Evolutionary conservation across 1,139 yeast genomes (phyloP).

Genomic region (Scheffersomyces insectosa): DNA sequence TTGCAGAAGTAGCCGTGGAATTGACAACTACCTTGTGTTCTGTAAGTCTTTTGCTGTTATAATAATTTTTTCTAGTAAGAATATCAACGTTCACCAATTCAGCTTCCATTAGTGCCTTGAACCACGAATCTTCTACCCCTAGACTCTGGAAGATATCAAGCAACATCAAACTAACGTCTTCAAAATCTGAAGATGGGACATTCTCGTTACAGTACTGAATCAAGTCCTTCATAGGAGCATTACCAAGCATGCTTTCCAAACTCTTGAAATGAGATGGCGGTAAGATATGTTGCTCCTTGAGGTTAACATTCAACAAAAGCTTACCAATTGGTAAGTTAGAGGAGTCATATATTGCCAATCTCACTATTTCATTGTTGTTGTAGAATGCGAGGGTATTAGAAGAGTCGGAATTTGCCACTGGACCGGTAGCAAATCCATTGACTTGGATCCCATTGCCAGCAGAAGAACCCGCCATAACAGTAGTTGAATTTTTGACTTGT

Average conservation of each 20-base stretch:
- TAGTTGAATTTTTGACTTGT: conserved; percentile 34
- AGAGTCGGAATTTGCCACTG: conserved; percentile 8
- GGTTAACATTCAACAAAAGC: conserved; percentile 53
- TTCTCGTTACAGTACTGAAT: conserved; percentile 47
- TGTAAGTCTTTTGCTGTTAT: conserved; percentile 22
- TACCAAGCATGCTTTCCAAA: conserved; percentile 58
- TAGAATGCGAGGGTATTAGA: conserved; percentile 11
- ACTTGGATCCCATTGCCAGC: conserved; percentile 27
- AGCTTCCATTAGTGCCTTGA: conserved; percentile 61
- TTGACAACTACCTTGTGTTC: conserved; percentile 4
- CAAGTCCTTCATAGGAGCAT: conserved; percentile 52
- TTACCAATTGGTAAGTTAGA: conserved; percentile 56
- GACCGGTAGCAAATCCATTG: conserved; percentile 12
- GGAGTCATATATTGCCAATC: conserved; percentile 43
- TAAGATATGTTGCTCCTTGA: conserved; percentile 59
- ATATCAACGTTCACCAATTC: conserved; percentile 57
- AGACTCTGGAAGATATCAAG: conserved; percentile 68
- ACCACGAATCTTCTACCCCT: conserved; percentile 67
- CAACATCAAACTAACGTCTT: conserved; percentile 52
- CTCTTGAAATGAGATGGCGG: conserved; percentile 58
- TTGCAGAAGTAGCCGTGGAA: conserved; percentile 14
- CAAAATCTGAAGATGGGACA: conserved; percentile 50
- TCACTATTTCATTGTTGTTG: conserved; percentile 38
- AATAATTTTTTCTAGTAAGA: conserved; percentile 44
- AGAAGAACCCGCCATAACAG: conserved; percentile 37